Conservation (phyloP, 371 early-diverging fungal genomes). For the Mucor racemosus region DNA sequence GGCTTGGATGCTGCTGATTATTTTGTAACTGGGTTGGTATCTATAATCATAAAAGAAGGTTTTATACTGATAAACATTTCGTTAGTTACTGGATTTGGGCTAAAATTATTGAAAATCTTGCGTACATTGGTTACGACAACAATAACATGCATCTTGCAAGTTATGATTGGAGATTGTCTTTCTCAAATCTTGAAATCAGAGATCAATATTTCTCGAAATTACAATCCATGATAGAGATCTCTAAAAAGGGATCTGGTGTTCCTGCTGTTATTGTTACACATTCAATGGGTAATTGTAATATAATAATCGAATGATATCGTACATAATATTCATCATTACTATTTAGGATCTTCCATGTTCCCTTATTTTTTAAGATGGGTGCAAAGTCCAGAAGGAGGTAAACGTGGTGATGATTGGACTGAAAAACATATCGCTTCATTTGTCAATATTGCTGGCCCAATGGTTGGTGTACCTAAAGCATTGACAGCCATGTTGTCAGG, state of each 20-base stretch:
- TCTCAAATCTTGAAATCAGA: constrained; percentile 81
- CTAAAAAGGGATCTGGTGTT: constrained; percentile 49
- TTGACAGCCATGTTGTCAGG: constrained; percentile 72
- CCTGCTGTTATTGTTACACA: constrained; percentile 74
- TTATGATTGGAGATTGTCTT: constrained; percentile 93
- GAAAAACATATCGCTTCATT: constrained; percentile 81
- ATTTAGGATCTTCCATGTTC: constrained; percentile 56
- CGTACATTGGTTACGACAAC: constrained; percentile 88
- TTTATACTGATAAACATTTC: not conserved
- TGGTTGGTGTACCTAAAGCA: constrained; percentile 92
- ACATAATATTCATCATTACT: not conserved
- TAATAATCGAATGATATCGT: not conserved
- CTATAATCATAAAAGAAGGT: not conserved
- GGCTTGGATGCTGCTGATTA: constrained; percentile 94
- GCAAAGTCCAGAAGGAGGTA: constrained; percentile 70
- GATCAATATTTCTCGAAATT: constrained; percentile 87
- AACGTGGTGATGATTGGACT: constrained; percentile 81
- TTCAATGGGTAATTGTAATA: constrained; percentile 54
- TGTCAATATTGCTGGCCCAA: constrained; percentile 88
- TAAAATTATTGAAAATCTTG: constrained; percentile 81
- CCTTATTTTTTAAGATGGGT: constrained; percentile 95
- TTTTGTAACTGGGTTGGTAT: constrained; percentile 70
- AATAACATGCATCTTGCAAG: constrained; percentile 87
- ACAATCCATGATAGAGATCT: constrained; percentile 77
- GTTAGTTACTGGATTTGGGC: constrained; percentile 92